Base-by-base conservation (phyloP, 345 rosid genomes). In the Isatis tinctoria region DNA sequence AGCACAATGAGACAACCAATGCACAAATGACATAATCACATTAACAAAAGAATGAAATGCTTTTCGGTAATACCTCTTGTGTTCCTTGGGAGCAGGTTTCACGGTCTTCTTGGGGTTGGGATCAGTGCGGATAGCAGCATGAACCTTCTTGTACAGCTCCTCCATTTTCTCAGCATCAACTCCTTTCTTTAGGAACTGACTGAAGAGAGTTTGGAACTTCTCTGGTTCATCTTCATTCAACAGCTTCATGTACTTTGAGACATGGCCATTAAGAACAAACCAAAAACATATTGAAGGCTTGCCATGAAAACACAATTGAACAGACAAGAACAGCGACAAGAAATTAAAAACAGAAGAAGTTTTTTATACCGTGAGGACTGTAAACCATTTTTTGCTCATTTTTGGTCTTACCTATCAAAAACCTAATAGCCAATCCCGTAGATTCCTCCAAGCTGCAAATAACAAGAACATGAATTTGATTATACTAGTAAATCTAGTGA, bases 391-490 rank as follows among this genome's bases (percentile, higher is more conserved):
- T 87, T 10, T 80, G 58, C 32, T 75, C 70, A 69, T 87, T 86
- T 67, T 79, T 82, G 53, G 87, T 87, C 76, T 77, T 84, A 28
- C 98, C 98, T 53, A 93, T 87, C 11, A 91, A 43, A 85, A 93
- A 93, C 75, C 91, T 85, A 60, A 91, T 81, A 7, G 87, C 92
- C 74, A 93, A 83, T 41, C 98, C 96, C 20, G 91, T 87, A 41
- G 97, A 80, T 73, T 91, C 97, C 77, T 91, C 98, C 85, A 93
- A 86, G 35, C 96, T 89, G 87, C 75, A 63, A 14, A 60, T 30
- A 51, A 1, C 9, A 49, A 6, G 12, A 13, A 5, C 16, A 10
- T 37, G 41, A 36, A 22, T 3, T 36, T 36, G 40, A 36, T 10
- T 36, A 36, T 36, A 36, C 75, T n/a, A 12, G 4, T 61, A 37